These are phyloP conservation scores for Fusarium sp. DNA, from an alignment of 2,329 filamentous ascomycete species.

Conservation along the genomic window DNA sequence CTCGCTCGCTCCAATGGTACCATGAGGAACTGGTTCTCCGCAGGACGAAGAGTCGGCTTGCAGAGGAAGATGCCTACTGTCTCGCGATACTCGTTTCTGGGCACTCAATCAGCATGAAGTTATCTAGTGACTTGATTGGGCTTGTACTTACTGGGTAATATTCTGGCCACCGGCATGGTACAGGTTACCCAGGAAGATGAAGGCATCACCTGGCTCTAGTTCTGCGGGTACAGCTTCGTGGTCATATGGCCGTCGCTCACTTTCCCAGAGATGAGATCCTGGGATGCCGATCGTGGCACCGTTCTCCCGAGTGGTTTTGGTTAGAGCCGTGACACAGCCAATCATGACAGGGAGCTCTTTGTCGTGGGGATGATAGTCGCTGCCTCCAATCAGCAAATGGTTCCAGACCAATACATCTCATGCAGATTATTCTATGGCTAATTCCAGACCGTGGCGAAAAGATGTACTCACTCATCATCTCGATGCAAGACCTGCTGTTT, in stretches of 20 bases:
- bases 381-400: not conserved
- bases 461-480: slow-evolving; percentile 13
- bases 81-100: slow-evolving; percentile 4
- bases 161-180: slow-evolving; percentile 55
- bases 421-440: not conserved
- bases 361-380: slow-evolving; percentile 16
- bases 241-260: slow-evolving; percentile 47
- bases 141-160: slow-evolving; percentile 33
- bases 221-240: slow-evolving; percentile 52
- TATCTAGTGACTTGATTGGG: fast-evolving
- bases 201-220: slow-evolving; percentile 51
- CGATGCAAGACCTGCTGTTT: slow-evolving; percentile 51
- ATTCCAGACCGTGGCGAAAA: not conserved
- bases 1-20: slow-evolving; percentile 5
- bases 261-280: slow-evolving; percentile 52
- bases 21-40: slow-evolving; percentile 27
- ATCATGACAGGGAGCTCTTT: slow-evolving; percentile 18
- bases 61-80: slow-evolving; percentile 27
- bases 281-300: slow-evolving; percentile 54
- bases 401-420: not conserved
- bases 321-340: slow-evolving; percentile 44
- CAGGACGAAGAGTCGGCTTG: slow-evolving; percentile 16
- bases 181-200: slow-evolving; percentile 51
- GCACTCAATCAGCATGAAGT: not conserved
- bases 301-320: slow-evolving; percentile 52